Conservation (phyloP, 2,329 filamentous ascomycete species). For the Ophiostoma piceae region DNA sequence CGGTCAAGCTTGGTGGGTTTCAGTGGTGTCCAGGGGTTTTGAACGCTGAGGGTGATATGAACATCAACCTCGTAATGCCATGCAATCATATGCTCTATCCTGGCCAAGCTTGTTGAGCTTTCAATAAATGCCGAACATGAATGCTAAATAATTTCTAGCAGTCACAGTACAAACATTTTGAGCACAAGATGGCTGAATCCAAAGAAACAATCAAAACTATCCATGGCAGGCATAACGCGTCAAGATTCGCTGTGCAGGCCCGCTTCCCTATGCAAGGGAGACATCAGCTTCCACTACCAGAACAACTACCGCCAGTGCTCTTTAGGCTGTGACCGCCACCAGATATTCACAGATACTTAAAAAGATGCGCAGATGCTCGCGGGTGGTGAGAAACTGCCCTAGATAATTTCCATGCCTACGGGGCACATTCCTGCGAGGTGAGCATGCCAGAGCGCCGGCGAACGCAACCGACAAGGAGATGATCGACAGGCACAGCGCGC, state of each 20-base stretch:
- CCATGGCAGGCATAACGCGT: not conserved
- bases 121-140: no score
- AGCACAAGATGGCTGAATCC: no score
- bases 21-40: not conserved
- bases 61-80: not conserved
- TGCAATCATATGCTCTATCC: not conserved
- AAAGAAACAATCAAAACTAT: no score
- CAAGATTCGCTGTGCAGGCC: not conserved
- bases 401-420: constrained; percentile 10
- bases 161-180: not conserved
- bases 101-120: not conserved
- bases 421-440: not conserved
- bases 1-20: constrained; percentile 11
- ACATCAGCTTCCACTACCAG: not conserved
- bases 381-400: not conserved
- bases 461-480: not conserved
- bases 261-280: constrained; percentile 1
- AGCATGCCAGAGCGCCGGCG: constrained; percentile 1
- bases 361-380: not conserved
- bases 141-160: not conserved
- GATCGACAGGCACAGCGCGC: not conserved
- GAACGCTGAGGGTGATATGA: not conserved
- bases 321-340: not conserved
- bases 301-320: not conserved
- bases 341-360: not conserved